These are phyloP conservation scores for Dactylellina parvicollis DNA, from an alignment of 2,329 filamentous ascomycete species.

Conservation along the genomic window DNA sequence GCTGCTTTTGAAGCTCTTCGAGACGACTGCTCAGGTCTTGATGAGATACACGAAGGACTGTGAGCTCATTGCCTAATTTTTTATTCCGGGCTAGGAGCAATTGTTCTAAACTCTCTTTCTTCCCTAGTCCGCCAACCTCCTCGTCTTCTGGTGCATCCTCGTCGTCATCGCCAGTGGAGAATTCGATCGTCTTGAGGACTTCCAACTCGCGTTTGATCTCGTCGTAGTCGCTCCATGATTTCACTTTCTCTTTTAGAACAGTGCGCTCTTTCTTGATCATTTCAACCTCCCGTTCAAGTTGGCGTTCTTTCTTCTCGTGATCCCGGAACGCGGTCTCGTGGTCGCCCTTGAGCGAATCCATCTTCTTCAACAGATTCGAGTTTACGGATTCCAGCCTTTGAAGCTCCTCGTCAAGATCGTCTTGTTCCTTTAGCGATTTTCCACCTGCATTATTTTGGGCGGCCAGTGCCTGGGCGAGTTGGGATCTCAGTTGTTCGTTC, in stretches of 20 bases:
- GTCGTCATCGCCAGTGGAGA: conserved; percentile 88
- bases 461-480: conserved; percentile 86
- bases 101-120: conserved; percentile 87
- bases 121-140: conserved; percentile 61
- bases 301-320: conserved; percentile 77
- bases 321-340: conserved; percentile 81
- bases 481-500: conserved; percentile 90
- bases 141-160: conserved; percentile 65
- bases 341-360: conserved; percentile 84
- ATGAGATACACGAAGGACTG: conserved; percentile 87
- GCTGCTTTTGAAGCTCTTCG: conserved; percentile 81
- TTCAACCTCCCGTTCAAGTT: conserved; percentile 80
- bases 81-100: conserved; percentile 92
- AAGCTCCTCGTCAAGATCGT: conserved; percentile 90
- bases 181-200: conserved; percentile 97
- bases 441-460: conserved; percentile 62
- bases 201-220: conserved; percentile 96
- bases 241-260: conserved; percentile 78
- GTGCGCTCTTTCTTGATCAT: conserved; percentile 84
- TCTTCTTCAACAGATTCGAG: conserved; percentile 85
- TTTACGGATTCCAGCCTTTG: conserved; percentile 92
- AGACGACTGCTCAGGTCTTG: conserved; percentile 86
- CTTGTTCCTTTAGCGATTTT: conserved; percentile 64
- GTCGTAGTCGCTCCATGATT: conserved; percentile 93
- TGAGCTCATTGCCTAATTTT: conserved; percentile 92